These are phyloP conservation scores for Sutorius eximius DNA, from an alignment of 1,284 basidiomycete genomes.

Conservation along the genomic window DNA sequence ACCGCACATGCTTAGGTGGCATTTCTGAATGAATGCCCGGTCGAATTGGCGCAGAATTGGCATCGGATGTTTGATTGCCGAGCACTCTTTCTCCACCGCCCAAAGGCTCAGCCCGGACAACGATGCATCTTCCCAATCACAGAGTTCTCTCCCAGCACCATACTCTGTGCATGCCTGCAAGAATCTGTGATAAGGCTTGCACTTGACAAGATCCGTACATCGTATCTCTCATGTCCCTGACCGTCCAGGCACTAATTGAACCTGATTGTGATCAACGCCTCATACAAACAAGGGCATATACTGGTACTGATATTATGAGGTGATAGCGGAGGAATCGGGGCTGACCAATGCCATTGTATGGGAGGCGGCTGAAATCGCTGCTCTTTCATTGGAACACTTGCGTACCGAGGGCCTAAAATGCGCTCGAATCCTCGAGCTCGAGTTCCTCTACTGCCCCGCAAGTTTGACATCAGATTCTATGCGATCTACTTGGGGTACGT, in stretches of 20 bases:
- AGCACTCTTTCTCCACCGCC: background rate
- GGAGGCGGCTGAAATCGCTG: conserved; percentile 42
- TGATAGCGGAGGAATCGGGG: conserved; percentile 40
- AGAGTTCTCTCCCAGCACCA: conserved; percentile 37
- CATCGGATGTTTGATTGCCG: conserved; percentile 16
- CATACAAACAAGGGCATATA: conserved; percentile 1
- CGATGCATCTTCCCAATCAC: conserved; percentile 24
- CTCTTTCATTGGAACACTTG: conserved; percentile 32
- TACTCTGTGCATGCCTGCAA: conserved; percentile 26
- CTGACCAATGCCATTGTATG: conserved; percentile 44
- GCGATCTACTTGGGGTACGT: conserved; percentile 47
- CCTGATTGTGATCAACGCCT: background rate
- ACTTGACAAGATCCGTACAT: background rate
- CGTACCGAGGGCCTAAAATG: conserved; percentile 41
- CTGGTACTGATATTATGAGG: background rate
- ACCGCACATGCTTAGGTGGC: conserved; percentile 14
- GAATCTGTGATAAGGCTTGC: background rate
- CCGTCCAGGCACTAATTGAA: background rate
- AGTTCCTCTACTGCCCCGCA: conserved; percentile 45
- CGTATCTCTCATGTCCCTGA: background rate
- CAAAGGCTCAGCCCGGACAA: background rate
- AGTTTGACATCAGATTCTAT: conserved; percentile 46
- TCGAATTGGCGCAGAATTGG: conserved; percentile 28
- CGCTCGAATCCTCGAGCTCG: conserved; percentile 44
- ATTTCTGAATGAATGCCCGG: conserved; percentile 18